Evolutionary conservation across 2,329 filamentous ascomycete genomes (phyloP).

Genomic region (Orbilia javanica): DNA sequence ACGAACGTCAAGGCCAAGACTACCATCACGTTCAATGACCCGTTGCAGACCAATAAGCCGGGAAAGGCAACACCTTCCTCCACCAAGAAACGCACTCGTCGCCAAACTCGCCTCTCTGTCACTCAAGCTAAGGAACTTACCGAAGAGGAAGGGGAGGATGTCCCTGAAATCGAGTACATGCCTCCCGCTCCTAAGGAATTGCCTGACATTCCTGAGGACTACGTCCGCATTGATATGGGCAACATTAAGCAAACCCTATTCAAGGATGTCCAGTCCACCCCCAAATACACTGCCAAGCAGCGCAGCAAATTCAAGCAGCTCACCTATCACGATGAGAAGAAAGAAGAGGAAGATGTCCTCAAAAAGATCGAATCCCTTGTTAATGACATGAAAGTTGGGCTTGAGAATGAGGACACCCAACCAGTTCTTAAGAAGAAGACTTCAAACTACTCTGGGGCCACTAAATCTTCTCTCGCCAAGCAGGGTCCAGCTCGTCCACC

Average conservation of each 20-base stretch:
- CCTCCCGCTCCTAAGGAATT: slow-evolving; percentile 73
- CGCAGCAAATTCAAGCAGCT: slow-evolving; percentile 32
- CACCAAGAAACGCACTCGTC: slow-evolving; percentile 71
- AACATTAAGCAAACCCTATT: slow-evolving; percentile 73
- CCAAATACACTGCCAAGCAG: slow-evolving; percentile 26
- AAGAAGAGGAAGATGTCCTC: slow-evolving; percentile 44
- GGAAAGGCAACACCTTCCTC: slow-evolving; percentile 73
- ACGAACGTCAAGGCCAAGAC: slow-evolving; percentile 86
- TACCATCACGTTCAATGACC: slow-evolving; percentile 67
- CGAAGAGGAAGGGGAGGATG: slow-evolving; percentile 70
- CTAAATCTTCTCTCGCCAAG: slow-evolving; percentile 44
- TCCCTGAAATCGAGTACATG: slow-evolving; percentile 89
- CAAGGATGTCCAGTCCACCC: slow-evolving; percentile 71
- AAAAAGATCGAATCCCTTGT: slow-evolving; percentile 30
- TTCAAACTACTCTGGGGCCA: slow-evolving; percentile 21
- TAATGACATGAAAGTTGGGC: slow-evolving; percentile 28
- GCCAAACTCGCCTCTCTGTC: slow-evolving; percentile 68
- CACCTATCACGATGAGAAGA: slow-evolving; percentile 25
- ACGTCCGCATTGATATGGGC: slow-evolving; percentile 73
- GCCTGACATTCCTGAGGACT: slow-evolving; percentile 77
- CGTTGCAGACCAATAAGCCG: slow-evolving; percentile 73
- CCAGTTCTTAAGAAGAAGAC: slow-evolving; percentile 3
- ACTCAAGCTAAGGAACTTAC: slow-evolving; percentile 72
- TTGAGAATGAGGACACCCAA: background rate
- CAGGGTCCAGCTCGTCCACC: slow-evolving; percentile 27